Base-by-base conservation (phyloP, 2,329 filamentous ascomycete species). In the Botrytis sinoallii region DNA sequence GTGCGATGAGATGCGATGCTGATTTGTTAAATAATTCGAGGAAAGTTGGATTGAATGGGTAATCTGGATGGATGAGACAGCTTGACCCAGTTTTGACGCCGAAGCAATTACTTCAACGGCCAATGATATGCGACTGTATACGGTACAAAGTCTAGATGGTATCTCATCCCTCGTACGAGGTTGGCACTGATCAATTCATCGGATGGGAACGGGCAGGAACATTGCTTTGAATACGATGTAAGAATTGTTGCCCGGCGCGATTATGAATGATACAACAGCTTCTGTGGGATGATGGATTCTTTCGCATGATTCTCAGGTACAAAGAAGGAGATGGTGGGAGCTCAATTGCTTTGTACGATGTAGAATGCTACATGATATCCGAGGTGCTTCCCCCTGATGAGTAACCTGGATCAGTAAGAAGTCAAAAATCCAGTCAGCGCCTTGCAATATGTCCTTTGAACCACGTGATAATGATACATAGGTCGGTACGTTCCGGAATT, bases 71-170 rank as follows among this genome's bases (percentile, higher is more conserved):
- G 25, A 55, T 40, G 35, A 42, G 48, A 57, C 48, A 42, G 10
- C 5, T 57, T 42, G 66, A 68, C 35, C 35, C 40, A 42, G 52
- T 57, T 68, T 22, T 57, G 65, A 68, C 66, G 48, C 12, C 25
- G 48, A 22, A 68, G 66, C 18, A 57, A 57, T 57, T 57, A 6
- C n/a, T 29, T 44, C 48, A 32, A 32, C 4, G n/a, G 2, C 66
- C 66, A 69, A 69, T 69, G 18, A 44, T 14, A 69, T 32, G 29
- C 4, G 20, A 57, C 18, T 29, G 66, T 68, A 68, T 68, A 68
- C 48, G 35, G 35, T 52, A 22, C 65, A 29, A 67, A 25, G 38
- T 68, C 65, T 57, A 42, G 65, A 68, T 68, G 48, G 3, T 40
- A 42, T 55, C 32, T 29, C 38, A 14, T 38, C 38, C 22, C 32